Base-by-base conservation (phyloP, 225 moss, liverwort and hornwort species). In the Climacium dendroides region DNA sequence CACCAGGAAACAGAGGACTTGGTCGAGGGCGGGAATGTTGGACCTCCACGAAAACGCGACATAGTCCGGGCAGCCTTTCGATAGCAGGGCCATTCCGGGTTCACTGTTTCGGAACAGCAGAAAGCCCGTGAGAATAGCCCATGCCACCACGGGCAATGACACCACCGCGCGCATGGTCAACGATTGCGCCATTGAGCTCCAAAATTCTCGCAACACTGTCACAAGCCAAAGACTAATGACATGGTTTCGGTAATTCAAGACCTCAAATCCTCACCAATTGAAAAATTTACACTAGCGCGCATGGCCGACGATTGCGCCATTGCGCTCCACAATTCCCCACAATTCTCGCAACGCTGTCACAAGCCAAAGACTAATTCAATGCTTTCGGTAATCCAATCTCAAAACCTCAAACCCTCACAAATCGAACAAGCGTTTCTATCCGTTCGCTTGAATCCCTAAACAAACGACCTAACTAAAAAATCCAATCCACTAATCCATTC, bases 21-120 rank as follows among this genome's bases (percentile, higher is more conserved):
- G 59, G 80, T 94, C 93, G 5, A 93, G 19, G 13, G 61, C 54
- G 14, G 70, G 78, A 19, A 91, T 48, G 50, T 85, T 88, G 29
- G 86, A 89, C 37, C 94, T 84, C 90, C 91, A 91, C 18, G 90
- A 77, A 52, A 90, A 94, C 16, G 87, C 78, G 37, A 85, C 91
- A 48, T 47, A 89, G 43, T 87, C 84, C 43, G 91, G 92, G 67
- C 94, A 94, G 23, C 89, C 91, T 19, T 79, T 81, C 73, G 55
- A 47, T 12, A 94, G 58, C 48, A 65, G 25, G 8, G 59, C 22
- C 80, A 89, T 11, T 78, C 76, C 82, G 9, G 77, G 79, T 69
- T 82, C 85, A 62, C 78, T 45, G 41, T 85, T 82, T 50, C 85
- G 60, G 76, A 91, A 82, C 71, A 94, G 64, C 70, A 94, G 70